Percentiles rank a stretch among this genome's conserved stretches.
These are phyloP conservation scores for Crithidia bombi DNA, from an alignment of 208 protist genomes.

Conservation along the genomic window DNA sequence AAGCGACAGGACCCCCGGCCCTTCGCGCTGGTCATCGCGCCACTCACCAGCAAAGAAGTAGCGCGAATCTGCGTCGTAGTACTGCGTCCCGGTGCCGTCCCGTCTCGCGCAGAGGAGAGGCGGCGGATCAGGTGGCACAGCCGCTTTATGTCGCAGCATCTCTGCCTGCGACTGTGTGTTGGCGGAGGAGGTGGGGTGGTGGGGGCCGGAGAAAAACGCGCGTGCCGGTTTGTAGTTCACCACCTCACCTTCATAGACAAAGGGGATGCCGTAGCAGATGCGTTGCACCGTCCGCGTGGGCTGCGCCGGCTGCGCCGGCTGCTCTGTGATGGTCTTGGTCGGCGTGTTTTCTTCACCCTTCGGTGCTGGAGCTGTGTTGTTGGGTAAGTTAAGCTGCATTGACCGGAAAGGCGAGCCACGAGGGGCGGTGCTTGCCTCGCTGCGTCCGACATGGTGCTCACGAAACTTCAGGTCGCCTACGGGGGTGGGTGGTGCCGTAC, in stretches of 20 bases:
- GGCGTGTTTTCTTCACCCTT: neutral
- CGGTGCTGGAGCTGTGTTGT: neutral
- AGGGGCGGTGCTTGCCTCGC: neutral
- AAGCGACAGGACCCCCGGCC: conserved; percentile 54
- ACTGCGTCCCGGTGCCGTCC: conserved; percentile 38
- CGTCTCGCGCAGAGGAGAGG: conserved; percentile 15
- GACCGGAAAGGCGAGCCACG: neutral
- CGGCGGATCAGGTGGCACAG: neutral
- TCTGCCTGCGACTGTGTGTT: no score
- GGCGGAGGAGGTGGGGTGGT: neutral
- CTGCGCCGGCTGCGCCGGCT: neutral
- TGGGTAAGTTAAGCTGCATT: neutral
- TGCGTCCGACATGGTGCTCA: conserved; percentile 19
- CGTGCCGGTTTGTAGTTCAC: conserved; percentile 20
- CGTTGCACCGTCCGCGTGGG: neutral
- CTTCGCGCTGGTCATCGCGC: conserved; percentile 54
- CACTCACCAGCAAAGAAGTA: conserved; percentile 60
- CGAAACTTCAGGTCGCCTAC: neutral
- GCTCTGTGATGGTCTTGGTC: neutral
- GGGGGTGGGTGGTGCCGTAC: no score
- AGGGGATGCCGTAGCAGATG: conserved; percentile 27
- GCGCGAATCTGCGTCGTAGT: conserved; percentile 36
- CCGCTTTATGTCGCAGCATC: no score
- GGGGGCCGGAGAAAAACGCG: conserved; percentile 8
- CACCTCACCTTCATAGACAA: conserved; percentile 34